A percentile compares a stretch with the other conserved stretches of the same genome.
These are phyloP conservation scores for Tuber aestivum DNA, from an alignment of 495 filamentous ascomycete genomes.

Conservation along the genomic window DNA sequence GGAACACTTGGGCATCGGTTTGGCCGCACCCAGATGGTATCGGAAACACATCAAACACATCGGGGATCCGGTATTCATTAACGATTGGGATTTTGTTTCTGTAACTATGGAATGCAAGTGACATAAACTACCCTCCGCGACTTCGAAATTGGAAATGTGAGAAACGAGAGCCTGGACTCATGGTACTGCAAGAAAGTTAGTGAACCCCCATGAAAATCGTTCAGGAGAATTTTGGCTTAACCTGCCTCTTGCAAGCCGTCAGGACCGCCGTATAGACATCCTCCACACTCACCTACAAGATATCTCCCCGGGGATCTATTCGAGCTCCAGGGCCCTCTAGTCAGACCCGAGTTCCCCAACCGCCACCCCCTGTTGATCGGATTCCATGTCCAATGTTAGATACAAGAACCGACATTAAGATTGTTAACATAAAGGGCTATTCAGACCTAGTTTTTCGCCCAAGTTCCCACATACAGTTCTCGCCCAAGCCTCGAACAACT, in stretches of 20 bases:
- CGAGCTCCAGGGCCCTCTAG: not conserved
- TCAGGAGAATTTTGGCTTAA: not conserved
- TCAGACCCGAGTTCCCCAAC: not conserved
- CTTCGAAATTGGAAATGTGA: not conserved
- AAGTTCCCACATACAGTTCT: not conserved
- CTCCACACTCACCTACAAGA: not conserved
- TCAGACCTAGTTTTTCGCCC: not conserved
- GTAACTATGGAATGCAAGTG: not conserved
- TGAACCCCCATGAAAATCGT: not conserved
- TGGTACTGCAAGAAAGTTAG: not conserved
- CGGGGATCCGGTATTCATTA: too few relatives aligned
- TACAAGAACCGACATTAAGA: not conserved
- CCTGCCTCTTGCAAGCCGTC: not conserved
- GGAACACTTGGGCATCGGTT: too few relatives aligned
- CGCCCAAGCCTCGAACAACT: not conserved
- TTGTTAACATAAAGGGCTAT: not conserved
- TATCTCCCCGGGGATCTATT: not conserved
- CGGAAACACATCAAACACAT: too few relatives aligned
- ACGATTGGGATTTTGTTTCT: not conserved
- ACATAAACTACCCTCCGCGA: not conserved
- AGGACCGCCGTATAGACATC: not conserved
- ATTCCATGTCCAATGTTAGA: not conserved
- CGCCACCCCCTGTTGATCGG: not conserved
- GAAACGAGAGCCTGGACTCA: not conserved
- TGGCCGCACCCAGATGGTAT: too few relatives aligned